phyloP scores from a whole-genome alignment of 140 eudicot genomes.

The Ambrosia hybrid region DNA sequence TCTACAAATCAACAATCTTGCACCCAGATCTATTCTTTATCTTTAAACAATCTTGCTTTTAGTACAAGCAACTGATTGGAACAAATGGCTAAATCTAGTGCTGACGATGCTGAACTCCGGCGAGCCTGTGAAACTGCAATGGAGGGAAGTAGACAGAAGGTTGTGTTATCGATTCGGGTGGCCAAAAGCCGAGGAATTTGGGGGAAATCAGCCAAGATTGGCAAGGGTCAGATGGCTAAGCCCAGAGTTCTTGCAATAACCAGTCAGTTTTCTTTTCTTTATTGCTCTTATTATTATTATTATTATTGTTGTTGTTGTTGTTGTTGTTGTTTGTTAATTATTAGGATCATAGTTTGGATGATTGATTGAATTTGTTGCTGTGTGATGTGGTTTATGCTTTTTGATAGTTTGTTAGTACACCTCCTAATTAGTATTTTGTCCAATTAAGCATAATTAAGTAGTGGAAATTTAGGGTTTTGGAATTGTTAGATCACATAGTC shows the following conservation, averaged over 20 bases:
- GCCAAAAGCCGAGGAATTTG: conserved; percentile 88
- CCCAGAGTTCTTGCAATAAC: conserved; percentile 94
- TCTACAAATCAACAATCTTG: no score
- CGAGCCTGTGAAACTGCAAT: conserved; percentile 93
- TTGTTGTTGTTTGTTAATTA: no score
- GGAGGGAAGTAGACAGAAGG: conserved; percentile 79
- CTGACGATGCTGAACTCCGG: conserved; percentile 85
- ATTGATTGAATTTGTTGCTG: not conserved
- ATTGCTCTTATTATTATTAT: not conserved
- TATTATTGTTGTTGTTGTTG: no score
- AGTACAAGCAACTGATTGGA: conserved; percentile 21
- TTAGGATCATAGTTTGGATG: not conserved
- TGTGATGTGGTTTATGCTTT: not conserved
- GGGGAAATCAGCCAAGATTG: conserved; percentile 76
- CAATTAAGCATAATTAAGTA: not conserved
- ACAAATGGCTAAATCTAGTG: conserved; percentile 95
- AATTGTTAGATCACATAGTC: not conserved
- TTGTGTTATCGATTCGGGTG: conserved; percentile 82
- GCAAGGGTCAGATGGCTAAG: conserved; percentile 88
- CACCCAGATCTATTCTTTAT: conserved; percentile 26
- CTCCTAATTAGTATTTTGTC: no score
- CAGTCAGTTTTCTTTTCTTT: conserved; percentile 43
- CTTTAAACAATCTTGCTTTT: conserved; percentile 23
- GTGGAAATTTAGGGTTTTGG: conserved; percentile 3
- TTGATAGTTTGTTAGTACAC: not conserved